A percentile compares a stretch with the other conserved stretches of the same genome.
phyloP scores from a whole-genome alignment of 108 stramenopile genomes.

The Pseudonitzschia pungens region DNA sequence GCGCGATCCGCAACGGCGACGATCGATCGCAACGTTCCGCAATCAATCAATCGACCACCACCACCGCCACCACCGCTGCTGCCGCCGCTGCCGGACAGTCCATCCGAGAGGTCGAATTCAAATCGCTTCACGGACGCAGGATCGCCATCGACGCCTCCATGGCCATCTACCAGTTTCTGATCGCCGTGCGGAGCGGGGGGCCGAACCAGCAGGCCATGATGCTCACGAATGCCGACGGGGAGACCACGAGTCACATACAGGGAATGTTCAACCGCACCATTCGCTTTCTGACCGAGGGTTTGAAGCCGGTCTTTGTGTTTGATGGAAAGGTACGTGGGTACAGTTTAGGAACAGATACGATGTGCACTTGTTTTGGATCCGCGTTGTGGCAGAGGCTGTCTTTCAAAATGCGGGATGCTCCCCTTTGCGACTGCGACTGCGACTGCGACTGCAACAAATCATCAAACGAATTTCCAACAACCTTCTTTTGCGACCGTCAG shows the following conservation, averaged over 20 bases:
- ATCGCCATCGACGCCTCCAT: conserved; percentile 98
- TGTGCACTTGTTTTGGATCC: no score
- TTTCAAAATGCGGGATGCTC: no score
- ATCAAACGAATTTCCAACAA: background rate
- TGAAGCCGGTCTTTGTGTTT: conserved; percentile 22
- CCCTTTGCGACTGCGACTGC: no score
- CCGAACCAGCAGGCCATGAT: conserved; percentile 61
- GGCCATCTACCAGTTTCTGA: conserved; percentile 98
- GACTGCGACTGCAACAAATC: no score
- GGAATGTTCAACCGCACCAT: conserved; percentile 99
- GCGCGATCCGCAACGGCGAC: background rate
- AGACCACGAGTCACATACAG: conserved; percentile 97
- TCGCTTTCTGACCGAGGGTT: conserved; percentile 89
- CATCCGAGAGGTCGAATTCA: conserved; percentile 90
- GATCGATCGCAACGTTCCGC: background rate
- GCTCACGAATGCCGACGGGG: conserved; percentile 91
- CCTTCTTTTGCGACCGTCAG: background rate
- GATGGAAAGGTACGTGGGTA: conserved; percentile 16
- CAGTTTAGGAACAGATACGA: background rate
- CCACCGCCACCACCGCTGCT: no score
- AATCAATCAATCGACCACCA: no score
- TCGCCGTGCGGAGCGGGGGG: conserved; percentile 89
- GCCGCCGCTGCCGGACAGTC: no score
- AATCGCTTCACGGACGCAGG: conserved; percentile 91
- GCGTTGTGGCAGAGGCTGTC: no score